Conservation (phyloP, 164 flowering plant species). For the Sedum album region DNA sequence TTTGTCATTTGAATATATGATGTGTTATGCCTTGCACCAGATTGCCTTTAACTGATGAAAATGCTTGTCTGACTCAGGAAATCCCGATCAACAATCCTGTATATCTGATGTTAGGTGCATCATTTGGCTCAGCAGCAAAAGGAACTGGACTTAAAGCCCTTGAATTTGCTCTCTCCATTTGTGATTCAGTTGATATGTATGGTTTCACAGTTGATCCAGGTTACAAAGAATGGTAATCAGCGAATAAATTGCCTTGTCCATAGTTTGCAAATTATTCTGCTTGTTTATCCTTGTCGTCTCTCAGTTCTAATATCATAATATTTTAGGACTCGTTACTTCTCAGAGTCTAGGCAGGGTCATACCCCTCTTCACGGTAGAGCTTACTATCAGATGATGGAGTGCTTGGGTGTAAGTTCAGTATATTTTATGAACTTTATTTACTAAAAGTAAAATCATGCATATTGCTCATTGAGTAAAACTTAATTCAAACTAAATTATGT, state of each 20-base stretch:
- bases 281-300: neutral
- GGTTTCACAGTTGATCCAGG: constrained; percentile 99
- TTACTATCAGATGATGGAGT: constrained; percentile 99
- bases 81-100: constrained; percentile 84
- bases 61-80: constrained; percentile 48
- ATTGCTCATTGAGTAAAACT: no score
- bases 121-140: constrained; percentile 97
- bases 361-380: constrained; percentile 93
- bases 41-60: neutral
- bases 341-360: constrained; percentile 93
- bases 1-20: neutral
- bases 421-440: neutral
- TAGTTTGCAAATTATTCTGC: no score
- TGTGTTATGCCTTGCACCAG: neutral
- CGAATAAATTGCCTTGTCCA: neutral
- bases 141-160: constrained; percentile 99
- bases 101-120: constrained; percentile 85
- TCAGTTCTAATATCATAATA: neutral
- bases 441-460: neutral
- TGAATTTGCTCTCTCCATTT: constrained; percentile 88
- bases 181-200: constrained; percentile 95
- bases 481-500: neutral
- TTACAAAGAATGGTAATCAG: constrained; percentile 80
- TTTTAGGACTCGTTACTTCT: constrained; percentile 92
- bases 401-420: constrained; percentile 36